Conservation (phyloP, 495 filamentous ascomycete species). For the Glonium stellatum region DNA sequence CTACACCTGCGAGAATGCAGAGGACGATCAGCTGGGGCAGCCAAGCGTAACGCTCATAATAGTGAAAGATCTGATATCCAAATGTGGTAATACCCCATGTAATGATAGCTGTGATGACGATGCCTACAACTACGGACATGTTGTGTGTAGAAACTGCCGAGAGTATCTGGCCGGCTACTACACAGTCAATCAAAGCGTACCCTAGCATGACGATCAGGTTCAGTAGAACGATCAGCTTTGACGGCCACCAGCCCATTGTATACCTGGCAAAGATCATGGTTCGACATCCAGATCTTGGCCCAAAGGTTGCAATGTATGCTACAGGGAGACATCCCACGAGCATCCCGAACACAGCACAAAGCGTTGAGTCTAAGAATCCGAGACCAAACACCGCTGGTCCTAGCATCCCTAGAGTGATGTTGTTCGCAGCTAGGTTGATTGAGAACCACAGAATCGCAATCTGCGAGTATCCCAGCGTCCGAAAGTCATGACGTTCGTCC, state of each 20-base stretch:
- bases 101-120: conserved; percentile 61
- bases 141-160: conserved; percentile 58
- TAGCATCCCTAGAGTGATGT: conserved; percentile 65
- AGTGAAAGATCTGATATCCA: conserved; percentile 64
- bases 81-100: conserved; percentile 64
- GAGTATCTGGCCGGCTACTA: conserved; percentile 68
- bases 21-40: conserved; percentile 59
- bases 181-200: conserved; percentile 62
- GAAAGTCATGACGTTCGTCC: conserved; percentile 54
- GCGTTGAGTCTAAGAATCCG: conserved; percentile 57
- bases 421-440: conserved; percentile 70
- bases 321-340: conserved; percentile 49
- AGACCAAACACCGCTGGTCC: conserved; percentile 63
- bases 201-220: conserved; percentile 67
- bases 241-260: conserved; percentile 76
- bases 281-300: conserved; percentile 61
- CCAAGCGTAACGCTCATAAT: conserved; percentile 67
- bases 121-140: conserved; percentile 64
- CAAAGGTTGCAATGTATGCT: conserved; percentile 67
- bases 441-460: conserved; percentile 65
- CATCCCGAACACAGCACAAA: conserved; percentile 60
- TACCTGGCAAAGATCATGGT: conserved; percentile 65
- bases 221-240: conserved; percentile 63
- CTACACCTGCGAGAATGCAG: conserved; percentile 60
- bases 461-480: conserved; percentile 56